These are phyloP conservation scores for Thraustochytrium striatum DNA, from an alignment of 352 stramenopile species.

Conservation along the genomic window DNA sequence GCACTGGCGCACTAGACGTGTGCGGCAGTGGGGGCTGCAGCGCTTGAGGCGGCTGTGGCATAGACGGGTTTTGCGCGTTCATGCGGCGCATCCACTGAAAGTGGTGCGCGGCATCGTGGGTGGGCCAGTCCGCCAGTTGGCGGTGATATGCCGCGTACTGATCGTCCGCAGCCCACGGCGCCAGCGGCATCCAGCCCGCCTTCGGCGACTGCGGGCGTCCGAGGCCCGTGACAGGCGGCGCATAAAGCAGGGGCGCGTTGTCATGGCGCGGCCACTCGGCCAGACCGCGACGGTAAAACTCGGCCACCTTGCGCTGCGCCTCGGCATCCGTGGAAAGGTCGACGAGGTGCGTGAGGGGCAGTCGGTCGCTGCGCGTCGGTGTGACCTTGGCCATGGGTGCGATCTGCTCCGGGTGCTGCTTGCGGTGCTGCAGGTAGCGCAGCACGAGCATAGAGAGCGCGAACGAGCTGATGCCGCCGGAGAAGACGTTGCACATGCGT, in stretches of 20 bases:
- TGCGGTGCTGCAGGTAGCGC: slow-evolving; percentile 43
- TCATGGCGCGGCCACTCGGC: no score
- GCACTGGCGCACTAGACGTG: not conserved
- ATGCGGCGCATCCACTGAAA: slow-evolving; percentile 38
- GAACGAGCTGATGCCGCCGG: slow-evolving; percentile 17
- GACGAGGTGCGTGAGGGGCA: no score
- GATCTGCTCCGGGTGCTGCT: no score
- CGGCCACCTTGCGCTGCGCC: not conserved
- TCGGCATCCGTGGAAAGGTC: no score
- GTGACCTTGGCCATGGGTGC: no score
- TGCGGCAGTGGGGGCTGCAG: not conserved
- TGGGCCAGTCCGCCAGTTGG: slow-evolving; percentile 36
- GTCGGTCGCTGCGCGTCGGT: no score
- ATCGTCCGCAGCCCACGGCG: no score
- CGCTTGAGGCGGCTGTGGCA: not conserved
- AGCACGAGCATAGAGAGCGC: slow-evolving; percentile 25
- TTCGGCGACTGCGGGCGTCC: no score
- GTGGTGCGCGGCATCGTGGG: slow-evolving; percentile 28
- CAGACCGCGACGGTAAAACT: no score
- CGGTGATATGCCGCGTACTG: not conserved
- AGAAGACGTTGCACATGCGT: not conserved
- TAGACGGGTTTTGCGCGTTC: not conserved
- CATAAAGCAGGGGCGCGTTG: no score
- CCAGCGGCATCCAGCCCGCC: no score
- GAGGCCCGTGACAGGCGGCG: no score